phyloP scores from a whole-genome alignment of 208 protist genomes.

The Polymyxa betae region DNA sequence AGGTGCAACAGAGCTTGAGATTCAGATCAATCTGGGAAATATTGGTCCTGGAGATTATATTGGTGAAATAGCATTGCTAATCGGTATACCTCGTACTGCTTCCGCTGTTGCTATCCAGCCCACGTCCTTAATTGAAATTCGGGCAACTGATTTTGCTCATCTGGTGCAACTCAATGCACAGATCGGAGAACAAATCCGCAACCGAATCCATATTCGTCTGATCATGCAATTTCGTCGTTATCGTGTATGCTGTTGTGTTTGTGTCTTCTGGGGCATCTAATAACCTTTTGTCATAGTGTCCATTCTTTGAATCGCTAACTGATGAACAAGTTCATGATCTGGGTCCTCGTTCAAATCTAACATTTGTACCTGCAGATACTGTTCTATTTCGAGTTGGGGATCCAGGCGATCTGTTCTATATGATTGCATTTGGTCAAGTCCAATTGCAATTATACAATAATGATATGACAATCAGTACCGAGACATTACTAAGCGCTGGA shows the following conservation, averaged over 20 bases:
- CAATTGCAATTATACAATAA: not conserved
- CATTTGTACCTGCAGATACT: not conserved
- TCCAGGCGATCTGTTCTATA: conserved; percentile 8
- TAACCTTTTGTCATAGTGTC: not conserved
- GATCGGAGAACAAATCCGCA: not conserved
- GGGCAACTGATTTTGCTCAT: not conserved
- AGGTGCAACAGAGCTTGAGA: not conserved
- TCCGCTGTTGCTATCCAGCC: not conserved
- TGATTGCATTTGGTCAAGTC: not conserved
- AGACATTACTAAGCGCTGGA: not conserved
- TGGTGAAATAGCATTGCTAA: conserved; percentile 32
- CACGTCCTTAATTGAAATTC: not conserved
- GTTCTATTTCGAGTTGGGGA: not conserved
- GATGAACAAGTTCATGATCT: not conserved
- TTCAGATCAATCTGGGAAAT: not conserved
- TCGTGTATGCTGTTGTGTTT: not conserved
- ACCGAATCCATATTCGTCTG: conserved; percentile 3
- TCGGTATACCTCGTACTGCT: conserved; percentile 14
- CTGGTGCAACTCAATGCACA: not conserved
- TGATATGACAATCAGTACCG: not conserved
- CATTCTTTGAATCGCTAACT: conserved; percentile 42
- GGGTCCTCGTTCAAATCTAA: not conserved
- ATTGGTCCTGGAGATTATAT: not conserved
- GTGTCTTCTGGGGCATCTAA: not conserved
- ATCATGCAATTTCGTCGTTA: conserved; percentile 15